Conservation (phyloP, 2,329 filamentous ascomycete genomes). For the Coniochaeta pulveracea region DNA sequence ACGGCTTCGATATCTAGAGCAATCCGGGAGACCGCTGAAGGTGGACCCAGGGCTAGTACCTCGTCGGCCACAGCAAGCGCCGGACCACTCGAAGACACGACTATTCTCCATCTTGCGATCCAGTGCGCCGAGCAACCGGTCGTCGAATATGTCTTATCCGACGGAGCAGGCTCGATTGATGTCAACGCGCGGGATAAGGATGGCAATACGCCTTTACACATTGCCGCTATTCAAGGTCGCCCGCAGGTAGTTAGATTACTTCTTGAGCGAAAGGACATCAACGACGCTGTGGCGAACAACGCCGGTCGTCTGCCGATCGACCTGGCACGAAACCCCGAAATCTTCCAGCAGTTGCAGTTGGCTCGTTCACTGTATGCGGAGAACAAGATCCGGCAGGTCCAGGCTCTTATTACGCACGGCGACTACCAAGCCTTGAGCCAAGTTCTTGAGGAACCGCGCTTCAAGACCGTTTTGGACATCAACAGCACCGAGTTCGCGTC, state of each 20-base stretch:
- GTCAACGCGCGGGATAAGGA: constrained; percentile 87
- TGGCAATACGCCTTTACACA: constrained; percentile 85
- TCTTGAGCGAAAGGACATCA: constrained; percentile 71
- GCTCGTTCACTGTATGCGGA: constrained; percentile 85
- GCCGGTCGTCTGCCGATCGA: constrained; percentile 80
- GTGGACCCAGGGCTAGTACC: constrained; percentile 41
- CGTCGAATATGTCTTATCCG: constrained; percentile 86
- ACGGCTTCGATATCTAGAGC: constrained; percentile 81
- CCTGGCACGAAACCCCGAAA: constrained; percentile 81
- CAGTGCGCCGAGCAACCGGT: constrained; percentile 91
- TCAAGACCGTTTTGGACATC: constrained; percentile 81
- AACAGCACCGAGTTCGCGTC: constrained; percentile 84
- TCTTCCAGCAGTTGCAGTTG: constrained; percentile 90
- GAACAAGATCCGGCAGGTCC: constrained; percentile 71
- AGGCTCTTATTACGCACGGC: constrained; percentile 59
- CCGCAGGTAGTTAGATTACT: constrained; percentile 71
- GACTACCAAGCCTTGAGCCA: constrained; percentile 72
- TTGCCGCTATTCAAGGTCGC: constrained; percentile 76
- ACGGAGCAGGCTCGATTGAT: constrained; percentile 57
- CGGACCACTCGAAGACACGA: constrained; percentile 63
- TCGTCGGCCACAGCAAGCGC: constrained; percentile 36
- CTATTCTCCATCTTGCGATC: constrained; percentile 83
- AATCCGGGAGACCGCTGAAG: constrained; percentile 55
- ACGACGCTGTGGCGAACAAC: constrained; percentile 78
- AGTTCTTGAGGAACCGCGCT: constrained; percentile 71